Evolutionary conservation across 352 stramenopile species (phyloP).

Genomic region (Achlya hypogyna): DNA sequence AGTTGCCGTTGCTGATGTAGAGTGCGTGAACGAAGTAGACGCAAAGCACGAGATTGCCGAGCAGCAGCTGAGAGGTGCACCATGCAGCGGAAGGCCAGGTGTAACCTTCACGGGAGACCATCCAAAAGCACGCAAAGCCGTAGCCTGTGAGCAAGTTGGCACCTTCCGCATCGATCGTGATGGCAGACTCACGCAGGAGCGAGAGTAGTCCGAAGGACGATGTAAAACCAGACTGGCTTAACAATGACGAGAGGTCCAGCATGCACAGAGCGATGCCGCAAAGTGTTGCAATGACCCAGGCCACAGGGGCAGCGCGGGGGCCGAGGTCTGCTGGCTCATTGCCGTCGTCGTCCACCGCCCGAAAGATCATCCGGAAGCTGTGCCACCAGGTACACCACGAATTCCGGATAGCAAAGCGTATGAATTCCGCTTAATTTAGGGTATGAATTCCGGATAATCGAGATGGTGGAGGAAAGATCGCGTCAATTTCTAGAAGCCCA

Average conservation of each 20-base stretch:
- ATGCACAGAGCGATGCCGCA: constrained; percentile 44
- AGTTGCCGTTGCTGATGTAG: constrained; percentile 57
- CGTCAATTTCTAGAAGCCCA: constrained; percentile 4
- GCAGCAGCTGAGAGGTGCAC: constrained; percentile 25
- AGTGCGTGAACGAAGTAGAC: constrained; percentile 62
- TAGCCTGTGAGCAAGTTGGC: constrained; percentile 13
- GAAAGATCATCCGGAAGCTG: constrained; percentile 54
- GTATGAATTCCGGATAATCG: background rate
- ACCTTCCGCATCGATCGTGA: constrained; percentile 8
- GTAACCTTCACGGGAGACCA: background rate
- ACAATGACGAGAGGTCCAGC: constrained; percentile 43
- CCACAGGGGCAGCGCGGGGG: constrained; percentile 3
- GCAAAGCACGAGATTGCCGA: constrained; percentile 54
- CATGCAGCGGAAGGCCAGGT: background rate
- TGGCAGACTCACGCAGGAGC: constrained; percentile 14
- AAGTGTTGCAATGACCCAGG: constrained; percentile 38
- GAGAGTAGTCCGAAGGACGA: constrained; percentile 30
- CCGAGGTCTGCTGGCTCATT: constrained; percentile 37
- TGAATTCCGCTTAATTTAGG: too few species aligned
- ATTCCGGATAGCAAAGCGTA: too few species aligned
- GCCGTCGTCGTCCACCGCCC: constrained; percentile 40
- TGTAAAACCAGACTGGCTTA: constrained; percentile 22
- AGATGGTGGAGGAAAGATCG: background rate
- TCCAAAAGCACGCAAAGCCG: constrained; percentile 27
- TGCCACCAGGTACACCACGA: background rate